Evolutionary conservation across 2,329 filamentous ascomycete species (phyloP).

Genomic region (Balansia obtecta): DNA sequence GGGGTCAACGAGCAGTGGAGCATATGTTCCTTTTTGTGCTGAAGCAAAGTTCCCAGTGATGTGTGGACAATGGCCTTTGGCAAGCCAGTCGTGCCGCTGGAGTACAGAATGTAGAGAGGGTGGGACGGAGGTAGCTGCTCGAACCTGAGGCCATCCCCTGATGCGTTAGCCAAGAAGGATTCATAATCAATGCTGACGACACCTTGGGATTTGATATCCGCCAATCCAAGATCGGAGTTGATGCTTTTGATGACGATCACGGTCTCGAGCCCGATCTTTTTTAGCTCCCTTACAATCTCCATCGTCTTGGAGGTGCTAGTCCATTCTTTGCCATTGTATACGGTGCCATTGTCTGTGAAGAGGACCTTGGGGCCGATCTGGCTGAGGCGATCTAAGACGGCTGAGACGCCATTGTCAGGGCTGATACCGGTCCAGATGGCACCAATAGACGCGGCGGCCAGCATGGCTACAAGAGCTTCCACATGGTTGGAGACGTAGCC

Average conservation of each 20-base stretch:
- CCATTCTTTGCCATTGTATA: constrained; percentile 88
- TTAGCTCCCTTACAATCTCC: constrained; percentile 59
- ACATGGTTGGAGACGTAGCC: constrained; percentile 83
- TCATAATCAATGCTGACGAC: constrained; percentile 32
- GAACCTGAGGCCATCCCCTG: constrained; percentile 45
- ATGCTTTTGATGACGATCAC: constrained; percentile 67
- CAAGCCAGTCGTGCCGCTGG: constrained; percentile 72
- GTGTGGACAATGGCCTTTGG: constrained; percentile 95
- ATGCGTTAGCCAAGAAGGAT: constrained; percentile 29
- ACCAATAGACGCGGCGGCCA: constrained; percentile 70
- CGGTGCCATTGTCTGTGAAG: constrained; percentile 76
- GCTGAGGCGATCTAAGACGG: constrained; percentile 72
- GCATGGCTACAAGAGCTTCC: constrained; percentile 77
- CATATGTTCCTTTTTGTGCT: constrained; percentile 94
- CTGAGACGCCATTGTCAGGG: constrained; percentile 83
- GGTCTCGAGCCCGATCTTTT: constrained; percentile 45
- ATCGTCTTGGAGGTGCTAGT: constrained; percentile 64
- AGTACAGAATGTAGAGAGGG: constrained; percentile 89
- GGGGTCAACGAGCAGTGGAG: constrained; percentile 73
- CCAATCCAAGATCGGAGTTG: constrained; percentile 28
- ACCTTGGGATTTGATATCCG: constrained; percentile 25
- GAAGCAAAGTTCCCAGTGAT: constrained; percentile 75
- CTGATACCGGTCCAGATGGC: constrained; percentile 90
- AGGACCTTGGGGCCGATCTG: constrained; percentile 77
- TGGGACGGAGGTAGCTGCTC: constrained; percentile 72